Base-by-base conservation (phyloP, 2,329 filamentous ascomycete species). In the Coniosporium tulheliwenetii region DNA sequence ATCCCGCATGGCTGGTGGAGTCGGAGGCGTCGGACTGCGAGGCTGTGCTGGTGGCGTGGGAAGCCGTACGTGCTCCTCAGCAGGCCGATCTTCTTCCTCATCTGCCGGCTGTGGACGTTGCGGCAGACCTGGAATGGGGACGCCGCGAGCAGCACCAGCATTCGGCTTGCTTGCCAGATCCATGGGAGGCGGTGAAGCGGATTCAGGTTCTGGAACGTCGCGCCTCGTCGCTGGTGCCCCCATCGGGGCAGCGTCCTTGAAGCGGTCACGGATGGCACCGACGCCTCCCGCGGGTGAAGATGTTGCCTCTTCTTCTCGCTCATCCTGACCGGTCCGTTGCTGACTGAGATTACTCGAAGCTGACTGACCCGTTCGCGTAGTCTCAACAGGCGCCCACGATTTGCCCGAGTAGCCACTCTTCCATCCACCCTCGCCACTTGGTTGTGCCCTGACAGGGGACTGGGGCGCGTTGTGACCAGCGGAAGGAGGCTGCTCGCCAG, bases 331-430 rank as follows among this genome's bases (percentile, higher is more conserved):
- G 3, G 81, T 82, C 46, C 71, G 70, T 53, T 89, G 77, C 44
- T 75, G 67, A 36, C 65, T 65, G 35, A 67, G 54, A 48, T 67
- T 67, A 51, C 67, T 70, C 26, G 55, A 53, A 8, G 61, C 66
- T 43, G 76, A 77, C 42, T 78, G 79, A 13, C 80, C 79, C 41
- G 78, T 87, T 42, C 74, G 70, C 8, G 73, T 75, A 9, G 81
- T 85, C 52, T 86, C 77, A 29, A 95, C 85, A 2, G 86, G 66
- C 19, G 77, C 85, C 89, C 89, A 96, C 30, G 76, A 80, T 67
- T 94, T 96, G 45, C 89, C 89, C 38, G 70, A 67, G 57, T 95
- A 95, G 13, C 85, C 82, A 59, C 86, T 94, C 70, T 89, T 86
- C 87, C 87, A 95, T 44, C 85, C 79, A 43, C 64, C 65, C 30